Conservation (phyloP, 164 flowering plant species). For the Hamamelis virginiana region DNA sequence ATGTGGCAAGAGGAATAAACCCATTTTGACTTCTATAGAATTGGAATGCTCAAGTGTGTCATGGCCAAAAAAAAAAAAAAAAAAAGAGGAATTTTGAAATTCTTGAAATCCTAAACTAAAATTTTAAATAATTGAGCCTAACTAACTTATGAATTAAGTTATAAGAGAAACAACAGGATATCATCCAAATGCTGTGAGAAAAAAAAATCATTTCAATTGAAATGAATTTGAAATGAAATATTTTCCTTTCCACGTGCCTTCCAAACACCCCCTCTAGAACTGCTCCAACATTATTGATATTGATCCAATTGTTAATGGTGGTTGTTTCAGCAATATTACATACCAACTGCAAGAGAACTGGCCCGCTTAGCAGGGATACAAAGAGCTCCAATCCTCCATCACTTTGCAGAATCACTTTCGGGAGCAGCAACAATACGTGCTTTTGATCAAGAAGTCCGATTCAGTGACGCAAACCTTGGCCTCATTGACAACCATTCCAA, state of each 20-base stretch:
- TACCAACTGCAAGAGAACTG: constrained; percentile 89
- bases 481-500: constrained; percentile 74
- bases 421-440: constrained; percentile 93
- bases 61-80: neutral
- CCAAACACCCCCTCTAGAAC: neutral
- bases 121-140: too few relatives aligned
- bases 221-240: neutral
- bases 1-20: neutral
- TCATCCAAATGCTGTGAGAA: too few relatives aligned
- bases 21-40: neutral
- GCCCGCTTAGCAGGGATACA: constrained; percentile 80
- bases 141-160: too few relatives aligned
- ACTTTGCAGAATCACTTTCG: constrained; percentile 85
- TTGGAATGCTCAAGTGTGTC: neutral
- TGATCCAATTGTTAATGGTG: neutral
- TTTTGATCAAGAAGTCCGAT: constrained; percentile 70
- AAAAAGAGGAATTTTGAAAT: neutral
- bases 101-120: too few relatives aligned
- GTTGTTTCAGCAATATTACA: constrained; percentile 68
- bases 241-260: neutral
- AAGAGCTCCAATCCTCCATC: constrained; percentile 90
- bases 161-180: too few relatives aligned
- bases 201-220: too few relatives aligned
- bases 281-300: neutral
- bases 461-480: constrained; percentile 45